phyloP scores from a whole-genome alignment of 768 basidiomycete genomes.

The Mycena belliarum region DNA sequence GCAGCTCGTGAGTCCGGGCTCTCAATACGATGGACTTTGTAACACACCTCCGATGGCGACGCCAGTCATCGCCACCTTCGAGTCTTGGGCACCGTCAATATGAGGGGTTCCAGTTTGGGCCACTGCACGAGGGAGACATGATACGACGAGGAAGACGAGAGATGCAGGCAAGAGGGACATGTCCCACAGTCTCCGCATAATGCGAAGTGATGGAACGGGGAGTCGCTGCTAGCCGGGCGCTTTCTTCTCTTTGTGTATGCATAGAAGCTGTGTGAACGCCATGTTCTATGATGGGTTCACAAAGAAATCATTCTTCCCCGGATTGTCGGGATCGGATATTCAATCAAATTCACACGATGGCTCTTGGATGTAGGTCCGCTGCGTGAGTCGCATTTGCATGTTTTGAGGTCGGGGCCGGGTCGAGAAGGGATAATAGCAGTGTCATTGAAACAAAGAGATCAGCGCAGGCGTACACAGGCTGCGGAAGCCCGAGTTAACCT shows the following conservation, averaged over 20 bases:
- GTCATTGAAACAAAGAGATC: no score
- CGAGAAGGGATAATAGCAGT: no score
- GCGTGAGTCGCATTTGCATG: no score
- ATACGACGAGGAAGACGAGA: neutral
- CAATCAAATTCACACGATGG: neutral
- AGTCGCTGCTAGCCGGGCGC: neutral
- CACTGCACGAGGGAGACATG: neutral
- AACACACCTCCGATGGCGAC: conserved; percentile 7
- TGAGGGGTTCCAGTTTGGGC: neutral
- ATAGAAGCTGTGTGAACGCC: conserved; percentile 2
- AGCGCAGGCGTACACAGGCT: no score
- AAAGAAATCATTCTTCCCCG: neutral
- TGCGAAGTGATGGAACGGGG: no score
- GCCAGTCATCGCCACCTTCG: conserved; percentile 14
- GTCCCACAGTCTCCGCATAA: no score
- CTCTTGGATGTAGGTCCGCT: no score
- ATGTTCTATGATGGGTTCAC: neutral
- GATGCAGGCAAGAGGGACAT: neutral
- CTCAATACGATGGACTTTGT: neutral
- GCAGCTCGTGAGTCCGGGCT: neutral
- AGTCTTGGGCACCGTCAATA: neutral
- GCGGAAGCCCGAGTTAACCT: no score
- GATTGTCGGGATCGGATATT: neutral
- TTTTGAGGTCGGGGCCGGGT: no score
- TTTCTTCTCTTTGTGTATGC: neutral